Percentiles rank a stretch among this genome's conserved stretches.
phyloP scores from a whole-genome alignment of 768 basidiomycete species.

The Boletus subcaerulescens region DNA sequence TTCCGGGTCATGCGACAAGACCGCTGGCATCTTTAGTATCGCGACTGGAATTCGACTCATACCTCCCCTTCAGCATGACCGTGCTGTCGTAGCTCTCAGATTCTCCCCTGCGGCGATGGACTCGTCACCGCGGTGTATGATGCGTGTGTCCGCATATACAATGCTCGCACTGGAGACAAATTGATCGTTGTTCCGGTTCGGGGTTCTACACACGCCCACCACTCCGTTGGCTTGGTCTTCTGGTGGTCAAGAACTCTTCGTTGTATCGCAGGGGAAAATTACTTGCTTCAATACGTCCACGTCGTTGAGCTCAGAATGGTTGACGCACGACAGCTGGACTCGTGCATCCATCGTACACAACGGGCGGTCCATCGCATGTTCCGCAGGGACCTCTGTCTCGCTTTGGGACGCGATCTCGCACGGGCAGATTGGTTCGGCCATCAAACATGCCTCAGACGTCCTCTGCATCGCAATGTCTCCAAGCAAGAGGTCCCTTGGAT shows the following conservation, averaged over 20 bases:
- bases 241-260: neutral
- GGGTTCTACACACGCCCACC: neutral
- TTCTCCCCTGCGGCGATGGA: neutral
- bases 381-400: neutral
- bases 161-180: neutral
- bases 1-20: neutral
- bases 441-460: neutral
- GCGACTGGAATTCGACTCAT: neutral
- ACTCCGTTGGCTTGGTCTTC: neutral
- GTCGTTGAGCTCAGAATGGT: neutral
- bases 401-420: neutral
- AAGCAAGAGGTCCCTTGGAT: neutral
- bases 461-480: neutral
- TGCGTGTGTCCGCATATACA: neutral
- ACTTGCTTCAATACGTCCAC: neutral
- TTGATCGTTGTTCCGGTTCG: neutral
- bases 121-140: neutral
- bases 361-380: neutral
- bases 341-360: neutral
- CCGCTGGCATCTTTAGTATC: constrained; percentile 23
- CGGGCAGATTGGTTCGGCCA: neutral
- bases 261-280: neutral
- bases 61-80: neutral
- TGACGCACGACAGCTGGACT: neutral
- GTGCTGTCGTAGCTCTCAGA: neutral